Conservation (phyloP, 768 basidiomycete species). For the Boletus sp. region DNA sequence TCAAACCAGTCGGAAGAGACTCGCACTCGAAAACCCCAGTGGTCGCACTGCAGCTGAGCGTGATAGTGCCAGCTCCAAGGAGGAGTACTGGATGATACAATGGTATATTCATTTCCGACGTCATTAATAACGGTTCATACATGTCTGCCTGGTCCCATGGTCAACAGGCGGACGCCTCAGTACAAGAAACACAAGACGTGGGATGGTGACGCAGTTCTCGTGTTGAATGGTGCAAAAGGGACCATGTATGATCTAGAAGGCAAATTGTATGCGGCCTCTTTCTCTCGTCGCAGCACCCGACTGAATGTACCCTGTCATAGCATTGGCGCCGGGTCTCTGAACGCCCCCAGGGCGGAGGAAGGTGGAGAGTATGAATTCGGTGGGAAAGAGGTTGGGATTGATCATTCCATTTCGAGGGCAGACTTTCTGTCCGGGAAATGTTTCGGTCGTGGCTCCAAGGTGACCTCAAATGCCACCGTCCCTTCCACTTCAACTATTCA, state of each 20-base stretch:
- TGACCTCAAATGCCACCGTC: constrained; percentile 10
- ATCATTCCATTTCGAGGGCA: constrained; percentile 48
- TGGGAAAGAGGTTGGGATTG: constrained; percentile 64
- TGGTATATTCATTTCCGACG: constrained; percentile 43
- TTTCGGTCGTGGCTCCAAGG: constrained; percentile 43
- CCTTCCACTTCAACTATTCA: constrained; percentile 29
- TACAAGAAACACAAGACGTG: constrained; percentile 85
- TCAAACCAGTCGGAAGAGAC: constrained; percentile 26
- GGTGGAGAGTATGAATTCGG: constrained; percentile 41
- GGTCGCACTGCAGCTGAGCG: constrained; percentile 3
- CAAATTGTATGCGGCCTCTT: constrained; percentile 47
- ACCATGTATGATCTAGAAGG: constrained; percentile 62
- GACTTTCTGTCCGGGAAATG: constrained; percentile 66
- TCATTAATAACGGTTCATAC: not conserved
- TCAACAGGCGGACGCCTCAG: constrained; percentile 60
- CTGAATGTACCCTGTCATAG: constrained; percentile 30
- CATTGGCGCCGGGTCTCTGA: constrained; percentile 49
- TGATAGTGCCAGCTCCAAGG: constrained; percentile 18
- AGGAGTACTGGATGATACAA: constrained; percentile 73
- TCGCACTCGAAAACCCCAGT: constrained; percentile 23
- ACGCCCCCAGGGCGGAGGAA: constrained; percentile 35
- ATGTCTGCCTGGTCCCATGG: not conserved
- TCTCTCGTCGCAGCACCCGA: not conserved
- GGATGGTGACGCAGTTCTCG: constrained; percentile 79
- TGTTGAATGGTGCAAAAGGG: constrained; percentile 43